Evolutionary conservation across 2,329 filamentous ascomycete genomes (phyloP).

Genomic region (Hypoxylon sp.): DNA sequence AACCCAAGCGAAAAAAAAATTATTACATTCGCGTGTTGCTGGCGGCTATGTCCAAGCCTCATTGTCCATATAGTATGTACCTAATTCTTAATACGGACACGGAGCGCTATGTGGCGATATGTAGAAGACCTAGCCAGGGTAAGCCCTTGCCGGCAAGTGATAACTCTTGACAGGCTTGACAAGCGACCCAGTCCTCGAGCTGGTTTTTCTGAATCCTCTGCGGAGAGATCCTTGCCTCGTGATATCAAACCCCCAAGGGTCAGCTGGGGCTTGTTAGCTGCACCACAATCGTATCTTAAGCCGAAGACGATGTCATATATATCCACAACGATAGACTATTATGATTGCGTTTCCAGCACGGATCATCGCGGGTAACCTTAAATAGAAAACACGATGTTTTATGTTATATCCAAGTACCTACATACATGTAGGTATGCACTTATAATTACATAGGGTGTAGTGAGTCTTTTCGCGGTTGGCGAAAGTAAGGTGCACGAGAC

Average conservation of each 20-base stretch:
- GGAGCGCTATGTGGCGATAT: conserved; percentile 30
- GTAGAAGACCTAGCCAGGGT: conserved; percentile 23
- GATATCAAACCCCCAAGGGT: conserved; percentile 34
- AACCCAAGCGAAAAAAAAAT: conserved; percentile 27
- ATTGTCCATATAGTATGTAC: conserved; percentile 25
- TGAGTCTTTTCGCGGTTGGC: background rate
- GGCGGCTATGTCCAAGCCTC: conserved; percentile 41
- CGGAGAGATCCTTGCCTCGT: conserved; percentile 40
- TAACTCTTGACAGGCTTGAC: conserved; percentile 18
- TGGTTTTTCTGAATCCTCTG: conserved; percentile 33
- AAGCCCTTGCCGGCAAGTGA: conserved; percentile 39
- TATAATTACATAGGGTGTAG: background rate
- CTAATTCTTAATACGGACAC: conserved; percentile 42
- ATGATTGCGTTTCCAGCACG: background rate
- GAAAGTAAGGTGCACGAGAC: background rate
- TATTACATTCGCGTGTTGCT: conserved; percentile 19
- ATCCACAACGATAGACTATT: conserved; percentile 10
- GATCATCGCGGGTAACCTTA: conserved; percentile 7
- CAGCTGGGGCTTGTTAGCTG: conserved; percentile 14
- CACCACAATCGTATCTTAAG: conserved; percentile 29
- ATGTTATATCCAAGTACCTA: conserved; percentile 5
- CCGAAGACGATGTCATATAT: conserved; percentile 27
- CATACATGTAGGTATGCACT: background rate
- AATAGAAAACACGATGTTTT: conserved; percentile 10
- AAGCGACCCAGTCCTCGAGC: conserved; percentile 13